These are phyloP conservation scores for Globisporangium ultimum DNA, from an alignment of 352 stramenopile genomes.

Conservation along the genomic window DNA sequence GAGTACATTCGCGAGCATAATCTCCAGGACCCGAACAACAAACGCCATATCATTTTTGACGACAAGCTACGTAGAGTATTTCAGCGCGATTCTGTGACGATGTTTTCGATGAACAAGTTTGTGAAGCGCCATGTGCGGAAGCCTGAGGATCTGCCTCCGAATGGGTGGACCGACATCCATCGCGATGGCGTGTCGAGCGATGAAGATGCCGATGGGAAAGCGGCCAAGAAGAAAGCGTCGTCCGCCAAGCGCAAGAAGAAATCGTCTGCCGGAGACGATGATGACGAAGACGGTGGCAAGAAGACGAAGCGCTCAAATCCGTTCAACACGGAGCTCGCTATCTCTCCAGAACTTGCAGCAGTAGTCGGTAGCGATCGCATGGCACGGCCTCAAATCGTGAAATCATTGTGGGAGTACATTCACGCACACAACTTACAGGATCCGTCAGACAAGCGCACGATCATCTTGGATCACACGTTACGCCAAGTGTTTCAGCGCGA, in stretches of 20 bases:
- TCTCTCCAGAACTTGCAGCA: conserved; percentile 72
- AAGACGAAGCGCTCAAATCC: conserved; percentile 63
- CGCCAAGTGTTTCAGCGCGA: conserved; percentile 78
- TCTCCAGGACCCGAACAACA: conserved; percentile 95
- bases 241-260: conserved; percentile 61
- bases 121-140: conserved; percentile 84
- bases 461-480: conserved; percentile 90
- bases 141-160: conserved; percentile 53
- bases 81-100: conserved; percentile 80
- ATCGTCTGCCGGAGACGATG: conserved; percentile 18
- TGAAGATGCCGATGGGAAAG: conserved; percentile 61
- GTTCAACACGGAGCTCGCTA: conserved; percentile 72
- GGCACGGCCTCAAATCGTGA: conserved; percentile 91
- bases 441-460: conserved; percentile 91
- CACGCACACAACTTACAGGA: conserved; percentile 94
- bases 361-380: conserved; percentile 83
- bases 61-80: conserved; percentile 79
- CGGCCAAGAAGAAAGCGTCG: conserved; percentile 56
- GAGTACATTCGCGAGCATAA: conserved; percentile 95
- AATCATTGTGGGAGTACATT: conserved; percentile 96
- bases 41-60: conserved; percentile 91
- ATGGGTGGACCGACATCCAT: conserved; percentile 70
- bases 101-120: conserved; percentile 90
- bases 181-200: conserved; percentile 81
- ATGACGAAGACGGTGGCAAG: conserved; percentile 30